Evolutionary conservation across 1,139 yeast species (phyloP), one percentile per base, ranked within the genome.

Genomic region (Yamadazyma conglobata): DNA sequence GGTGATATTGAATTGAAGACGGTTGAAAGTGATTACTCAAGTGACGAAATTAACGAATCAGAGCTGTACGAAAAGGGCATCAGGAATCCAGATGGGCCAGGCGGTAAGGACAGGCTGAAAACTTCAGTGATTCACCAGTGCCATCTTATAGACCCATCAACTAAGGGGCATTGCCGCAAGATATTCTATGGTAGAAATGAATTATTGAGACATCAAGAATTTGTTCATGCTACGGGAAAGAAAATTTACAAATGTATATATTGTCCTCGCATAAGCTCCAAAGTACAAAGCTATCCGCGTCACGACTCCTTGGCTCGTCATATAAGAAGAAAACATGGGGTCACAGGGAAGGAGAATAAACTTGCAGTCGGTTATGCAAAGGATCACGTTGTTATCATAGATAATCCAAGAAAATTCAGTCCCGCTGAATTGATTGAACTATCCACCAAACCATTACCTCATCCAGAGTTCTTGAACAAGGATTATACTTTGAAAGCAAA

Each of bases 291-390:
- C 40, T 68, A 68, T 40, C 73, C 73, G 1, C 50, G 73, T 13
- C 72, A 65, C 39, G 74, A 67, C 41, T 64, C 72, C 4, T 52
- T 68, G 33, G 69, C 73, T 0, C 51, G 74, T 28, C 74, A 68
- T 42, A 63, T 68, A 6, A 48, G 73, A 30, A 50, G 73, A 30
- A 66, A 66, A 37, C 74, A 68, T 44, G 70, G 70, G 2, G 58
- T 68, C 11, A 64, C 70, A 0, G 74, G 73, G 1, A 63, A 62
- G 31, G 74, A 67, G 32, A 67, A 66, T 43, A 67, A 66, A 36
- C 50, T 60, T 50, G 73, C 73, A 0, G 72, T 68, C n/a, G 59
- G 61, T 37, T 62, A 64, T 40, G 74, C 73, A n/a, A 66, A 64
- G 42, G 68, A 61, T 25, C 57, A 65, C 37, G 70, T 64, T 3